A percentile compares a stretch with the other conserved stretches of the same genome.
Conservation (phyloP, 768 basidiomycete genomes). For the Lyophyllum semitale region DNA sequence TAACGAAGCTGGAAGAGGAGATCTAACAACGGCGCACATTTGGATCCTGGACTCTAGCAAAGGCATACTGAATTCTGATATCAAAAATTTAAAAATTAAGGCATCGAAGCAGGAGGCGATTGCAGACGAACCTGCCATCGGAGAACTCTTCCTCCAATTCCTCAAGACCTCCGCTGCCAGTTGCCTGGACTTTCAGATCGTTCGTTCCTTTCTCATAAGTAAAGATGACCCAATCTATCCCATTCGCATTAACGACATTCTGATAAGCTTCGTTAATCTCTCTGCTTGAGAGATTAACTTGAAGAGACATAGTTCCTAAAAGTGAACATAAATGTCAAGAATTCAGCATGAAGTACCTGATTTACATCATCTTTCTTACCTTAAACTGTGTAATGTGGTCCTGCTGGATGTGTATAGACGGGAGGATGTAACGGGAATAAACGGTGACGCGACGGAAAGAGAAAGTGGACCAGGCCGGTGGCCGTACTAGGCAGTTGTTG, state of each 20-base stretch:
- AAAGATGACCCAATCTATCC: constrained; percentile 77
- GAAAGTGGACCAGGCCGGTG: background rate
- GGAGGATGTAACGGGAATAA: background rate
- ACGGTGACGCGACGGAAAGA: constrained; percentile 11
- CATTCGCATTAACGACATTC: constrained; percentile 64
- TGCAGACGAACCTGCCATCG: constrained; percentile 73
- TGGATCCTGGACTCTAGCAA: constrained; percentile 80
- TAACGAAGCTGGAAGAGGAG: background rate
- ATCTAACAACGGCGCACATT: constrained; percentile 54
- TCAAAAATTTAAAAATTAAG: constrained; percentile 10
- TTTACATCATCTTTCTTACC: background rate
- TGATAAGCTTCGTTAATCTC: constrained; percentile 77
- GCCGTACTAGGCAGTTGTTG: too few relatives aligned
- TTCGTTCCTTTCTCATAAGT: constrained; percentile 83
- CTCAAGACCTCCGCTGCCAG: constrained; percentile 86
- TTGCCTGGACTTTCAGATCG: constrained; percentile 84
- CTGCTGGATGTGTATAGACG: background rate
- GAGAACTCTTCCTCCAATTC: constrained; percentile 94
- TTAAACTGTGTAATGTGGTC: background rate
- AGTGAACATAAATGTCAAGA: background rate
- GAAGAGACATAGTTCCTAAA: constrained; percentile 62
- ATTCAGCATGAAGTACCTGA: background rate
- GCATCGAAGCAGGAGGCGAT: constrained; percentile 10
- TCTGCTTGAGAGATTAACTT: constrained; percentile 74
- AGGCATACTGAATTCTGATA: constrained; percentile 90